A percentile compares a stretch with the other conserved stretches of the same genome.
phyloP scores from a whole-genome alignment of 441 rosid genomes.

The Hypseocharis bilobata region DNA sequence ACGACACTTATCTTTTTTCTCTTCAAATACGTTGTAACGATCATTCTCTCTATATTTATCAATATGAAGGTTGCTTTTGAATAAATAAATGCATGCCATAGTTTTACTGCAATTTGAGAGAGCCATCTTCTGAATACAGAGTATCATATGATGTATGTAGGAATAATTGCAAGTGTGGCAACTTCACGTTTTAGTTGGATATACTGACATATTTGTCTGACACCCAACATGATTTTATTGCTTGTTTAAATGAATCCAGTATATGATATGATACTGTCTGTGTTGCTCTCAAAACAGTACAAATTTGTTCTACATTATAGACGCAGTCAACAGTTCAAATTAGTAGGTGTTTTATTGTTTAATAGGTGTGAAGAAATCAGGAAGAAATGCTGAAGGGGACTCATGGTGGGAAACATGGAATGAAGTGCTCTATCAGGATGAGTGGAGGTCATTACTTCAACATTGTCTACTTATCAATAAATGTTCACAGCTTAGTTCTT shows the following conservation, averaged over 20 bases:
- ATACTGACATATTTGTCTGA: neutral
- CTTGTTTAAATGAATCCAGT: neutral
- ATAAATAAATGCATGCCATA: neutral
- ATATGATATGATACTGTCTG: neutral
- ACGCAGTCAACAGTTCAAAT: neutral
- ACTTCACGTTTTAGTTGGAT: too few species aligned
- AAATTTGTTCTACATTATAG: neutral
- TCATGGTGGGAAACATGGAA: conserved; percentile 99
- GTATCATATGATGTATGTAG: too few species aligned
- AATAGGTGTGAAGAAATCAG: conserved; percentile 92
- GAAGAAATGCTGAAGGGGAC: conserved; percentile 87
- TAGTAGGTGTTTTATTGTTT: conserved; percentile 16
- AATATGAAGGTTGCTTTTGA: neutral
- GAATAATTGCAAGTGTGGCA: too few species aligned
- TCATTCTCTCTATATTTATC: too few species aligned
- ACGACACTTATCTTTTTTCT: too few species aligned
- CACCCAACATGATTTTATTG: neutral
- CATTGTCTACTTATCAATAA: neutral
- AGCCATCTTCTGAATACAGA: neutral
- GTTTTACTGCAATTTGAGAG: neutral
- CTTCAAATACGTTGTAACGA: too few species aligned
- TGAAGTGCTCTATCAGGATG: conserved; percentile 94
- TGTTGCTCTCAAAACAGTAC: too few species aligned
- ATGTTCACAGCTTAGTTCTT: conserved; percentile 7
- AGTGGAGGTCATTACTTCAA: conserved; percentile 66